Evolutionary conservation across 345 rosid genomes (phyloP).

Genomic region (Gossypium bickii): DNA sequence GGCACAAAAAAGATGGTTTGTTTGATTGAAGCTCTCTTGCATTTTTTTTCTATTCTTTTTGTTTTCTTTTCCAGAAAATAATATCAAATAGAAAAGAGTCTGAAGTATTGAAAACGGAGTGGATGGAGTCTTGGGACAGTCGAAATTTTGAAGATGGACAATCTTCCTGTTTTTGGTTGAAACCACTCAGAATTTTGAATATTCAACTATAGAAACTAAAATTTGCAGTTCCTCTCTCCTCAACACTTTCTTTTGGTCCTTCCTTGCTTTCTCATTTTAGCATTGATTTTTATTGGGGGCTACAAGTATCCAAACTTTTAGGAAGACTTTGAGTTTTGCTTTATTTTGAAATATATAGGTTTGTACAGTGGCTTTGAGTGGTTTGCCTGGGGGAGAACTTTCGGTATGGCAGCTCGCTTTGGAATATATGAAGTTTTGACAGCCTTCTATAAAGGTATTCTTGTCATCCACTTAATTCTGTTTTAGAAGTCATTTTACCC

Average conservation of each 20-base stretch:
- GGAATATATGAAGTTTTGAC: slow-evolving; percentile 77
- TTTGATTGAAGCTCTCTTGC: neutral
- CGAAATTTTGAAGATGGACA: neutral
- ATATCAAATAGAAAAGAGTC: neutral
- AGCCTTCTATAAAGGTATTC: slow-evolving; percentile 73
- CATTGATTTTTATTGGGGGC: neutral
- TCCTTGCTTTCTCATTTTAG: neutral
- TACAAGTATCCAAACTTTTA: neutral
- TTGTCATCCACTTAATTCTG: neutral
- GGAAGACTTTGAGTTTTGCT: neutral
- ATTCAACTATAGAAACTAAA: neutral
- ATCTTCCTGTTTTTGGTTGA: neutral
- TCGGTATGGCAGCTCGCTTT: slow-evolving; percentile 72
- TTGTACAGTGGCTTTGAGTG: slow-evolving; percentile 73
- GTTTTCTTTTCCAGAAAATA: neutral
- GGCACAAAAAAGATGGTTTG: neutral
- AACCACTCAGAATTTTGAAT: neutral
- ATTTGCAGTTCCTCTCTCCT: neutral
- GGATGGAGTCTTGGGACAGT: neutral
- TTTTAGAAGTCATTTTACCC: neutral
- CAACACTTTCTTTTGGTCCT: neutral
- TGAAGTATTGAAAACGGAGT: neutral
- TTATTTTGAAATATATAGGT: slow-evolving; percentile 39
- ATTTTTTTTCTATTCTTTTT: neutral
- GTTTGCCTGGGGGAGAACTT: slow-evolving; percentile 58